These are phyloP conservation scores for Trebouxiophyceae sp. DNA, from an alignment of 163 green algal species.

Conservation along the genomic window DNA sequence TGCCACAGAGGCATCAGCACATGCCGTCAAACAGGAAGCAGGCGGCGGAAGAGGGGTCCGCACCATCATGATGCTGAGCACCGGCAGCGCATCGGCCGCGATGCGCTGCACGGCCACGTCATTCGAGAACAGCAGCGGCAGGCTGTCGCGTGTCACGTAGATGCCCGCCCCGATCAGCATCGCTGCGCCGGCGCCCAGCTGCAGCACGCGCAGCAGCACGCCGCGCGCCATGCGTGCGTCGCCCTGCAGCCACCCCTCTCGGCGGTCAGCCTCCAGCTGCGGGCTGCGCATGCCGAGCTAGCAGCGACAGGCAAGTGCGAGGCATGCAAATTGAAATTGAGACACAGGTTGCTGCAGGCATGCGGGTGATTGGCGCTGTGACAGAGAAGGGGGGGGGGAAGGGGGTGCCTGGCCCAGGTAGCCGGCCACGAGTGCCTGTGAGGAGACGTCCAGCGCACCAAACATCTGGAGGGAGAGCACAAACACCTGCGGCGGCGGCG, in stretches of 20 bases:
- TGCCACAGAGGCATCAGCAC: too few relatives aligned
- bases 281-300: too few relatives aligned
- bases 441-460: slow-evolving; percentile 33
- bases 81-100: slow-evolving; percentile 1
- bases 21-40: background rate
- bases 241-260: too few relatives aligned
- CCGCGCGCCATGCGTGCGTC: slow-evolving; percentile 17
- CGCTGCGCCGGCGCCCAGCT: slow-evolving; percentile 22
- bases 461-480: slow-evolving; percentile 37
- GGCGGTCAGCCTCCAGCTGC: too few relatives aligned
- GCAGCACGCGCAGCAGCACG: slow-evolving; percentile 31
- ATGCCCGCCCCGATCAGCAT: slow-evolving; percentile 17
- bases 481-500: slow-evolving; percentile 20
- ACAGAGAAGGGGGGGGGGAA: background rate
- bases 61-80: slow-evolving; percentile 13
- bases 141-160: background rate
- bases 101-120: slow-evolving; percentile 23
- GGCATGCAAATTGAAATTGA: too few relatives aligned
- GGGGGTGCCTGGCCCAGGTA: slow-evolving; percentile 29
- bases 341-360: too few relatives aligned
- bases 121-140: slow-evolving; percentile 34
- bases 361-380: too few relatives aligned
- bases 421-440: slow-evolving; percentile 36
- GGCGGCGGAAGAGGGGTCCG: background rate
- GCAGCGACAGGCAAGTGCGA: too few relatives aligned